Evolutionary conservation across 1,139 yeast genomes (phyloP).

Genomic region (Magnusiomyces clavatus): DNA sequence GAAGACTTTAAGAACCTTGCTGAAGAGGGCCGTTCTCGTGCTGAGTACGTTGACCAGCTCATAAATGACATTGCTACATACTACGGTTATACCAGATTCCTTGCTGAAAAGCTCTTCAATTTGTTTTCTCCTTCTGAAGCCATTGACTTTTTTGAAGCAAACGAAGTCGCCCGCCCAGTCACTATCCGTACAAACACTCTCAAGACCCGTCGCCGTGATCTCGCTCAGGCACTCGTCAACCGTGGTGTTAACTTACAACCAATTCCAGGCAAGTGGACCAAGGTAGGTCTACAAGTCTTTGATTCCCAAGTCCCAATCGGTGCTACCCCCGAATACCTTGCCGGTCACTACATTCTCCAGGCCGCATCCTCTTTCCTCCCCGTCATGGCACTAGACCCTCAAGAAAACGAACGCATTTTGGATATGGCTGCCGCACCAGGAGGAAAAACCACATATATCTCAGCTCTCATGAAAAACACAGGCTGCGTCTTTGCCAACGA

Average conservation of each 20-base stretch:
- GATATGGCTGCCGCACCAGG: constrained; percentile 99
- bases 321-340: constrained; percentile 97
- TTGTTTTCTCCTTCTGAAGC: constrained; percentile 94
- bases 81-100: constrained; percentile 91
- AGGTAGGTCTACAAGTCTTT: constrained; percentile 92
- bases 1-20: constrained; percentile 82
- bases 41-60: constrained; percentile 15
- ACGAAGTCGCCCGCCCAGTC: constrained; percentile 92
- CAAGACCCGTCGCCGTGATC: constrained; percentile 88
- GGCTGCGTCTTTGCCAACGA: constrained; percentile 98
- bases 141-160: constrained; percentile 95
- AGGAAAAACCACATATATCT: constrained; percentile 94
- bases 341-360: constrained; percentile 95
- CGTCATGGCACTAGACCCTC: constrained; percentile 95
- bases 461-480: constrained; percentile 96
- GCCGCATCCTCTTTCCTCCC: constrained; percentile 98
- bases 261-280: constrained; percentile 87
- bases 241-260: constrained; percentile 97
- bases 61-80: constrained; percentile 59
- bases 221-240: constrained; percentile 90
- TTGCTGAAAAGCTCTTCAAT: constrained; percentile 88
- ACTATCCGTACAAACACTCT: constrained; percentile 95
- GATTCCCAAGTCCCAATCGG: constrained; percentile 99
- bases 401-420: constrained; percentile 86
- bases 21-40: constrained; percentile 46